Conservation (phyloP, 345 rosid genomes). For the Brassica juncea region DNA sequence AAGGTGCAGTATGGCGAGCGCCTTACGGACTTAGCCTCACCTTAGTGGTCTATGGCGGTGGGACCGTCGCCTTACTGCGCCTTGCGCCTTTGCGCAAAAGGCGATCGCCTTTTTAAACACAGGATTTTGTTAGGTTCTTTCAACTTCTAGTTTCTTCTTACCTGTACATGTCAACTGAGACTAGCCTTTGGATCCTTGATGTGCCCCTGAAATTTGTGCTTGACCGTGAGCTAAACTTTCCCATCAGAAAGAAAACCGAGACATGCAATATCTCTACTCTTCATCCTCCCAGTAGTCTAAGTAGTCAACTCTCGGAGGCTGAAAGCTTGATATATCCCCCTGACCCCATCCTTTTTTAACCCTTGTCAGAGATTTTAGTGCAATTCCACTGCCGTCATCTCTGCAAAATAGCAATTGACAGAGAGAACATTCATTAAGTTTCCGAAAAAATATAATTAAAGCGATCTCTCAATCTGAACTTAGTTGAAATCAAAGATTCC, state of each 20-base stretch:
- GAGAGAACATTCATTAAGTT: not conserved
- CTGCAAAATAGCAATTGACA: constrained; percentile 51
- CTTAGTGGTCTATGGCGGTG: too few species aligned
- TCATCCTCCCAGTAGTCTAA: constrained; percentile 58
- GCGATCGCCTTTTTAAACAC: too few species aligned
- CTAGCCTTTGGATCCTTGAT: constrained; percentile 14
- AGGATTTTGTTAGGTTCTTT: not conserved
- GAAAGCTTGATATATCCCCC: constrained; percentile 57
- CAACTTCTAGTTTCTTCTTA: constrained; percentile 8
- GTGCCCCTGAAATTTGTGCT: constrained; percentile 19
- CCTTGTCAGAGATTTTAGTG: constrained; percentile 64
- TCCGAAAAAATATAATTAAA: not conserved
- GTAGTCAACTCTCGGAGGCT: constrained; percentile 52
- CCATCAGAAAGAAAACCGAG: constrained; percentile 11
- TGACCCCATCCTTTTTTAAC: constrained; percentile 89
- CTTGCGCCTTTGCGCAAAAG: too few species aligned
- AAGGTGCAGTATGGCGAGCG: too few species aligned
- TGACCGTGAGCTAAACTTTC: constrained; percentile 17
- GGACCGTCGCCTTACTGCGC: too few species aligned
- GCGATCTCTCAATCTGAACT: constrained; percentile 4
- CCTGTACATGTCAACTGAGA: constrained; percentile 1
- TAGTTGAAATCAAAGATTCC: not conserved
- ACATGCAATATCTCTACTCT: constrained; percentile 22
- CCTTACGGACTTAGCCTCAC: too few species aligned
- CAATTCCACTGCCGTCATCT: constrained; percentile 93